Conservation (phyloP, 768 basidiomycete genomes). For the Leccinum olivaceopallidum region DNA sequence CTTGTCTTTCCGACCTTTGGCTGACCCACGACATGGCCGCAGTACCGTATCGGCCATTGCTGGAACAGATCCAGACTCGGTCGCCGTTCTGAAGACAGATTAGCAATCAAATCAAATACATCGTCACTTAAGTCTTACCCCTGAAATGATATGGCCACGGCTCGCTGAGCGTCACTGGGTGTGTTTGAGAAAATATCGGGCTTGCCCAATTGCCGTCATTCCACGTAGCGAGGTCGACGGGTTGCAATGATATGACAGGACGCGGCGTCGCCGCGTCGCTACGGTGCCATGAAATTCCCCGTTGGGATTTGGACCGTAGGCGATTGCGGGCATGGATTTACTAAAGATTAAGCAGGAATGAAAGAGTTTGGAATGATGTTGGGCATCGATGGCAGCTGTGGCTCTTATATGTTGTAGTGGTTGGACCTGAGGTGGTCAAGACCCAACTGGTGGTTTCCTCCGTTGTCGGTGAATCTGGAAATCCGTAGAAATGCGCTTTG, state of each 20-base stretch:
- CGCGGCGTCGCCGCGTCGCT: neutral
- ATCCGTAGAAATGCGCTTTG: constrained; percentile 11
- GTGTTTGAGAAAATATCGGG: constrained; percentile 21
- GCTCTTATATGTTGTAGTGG: constrained; percentile 7
- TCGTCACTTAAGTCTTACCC: constrained; percentile 7
- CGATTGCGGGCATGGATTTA: constrained; percentile 6
- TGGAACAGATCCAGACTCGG: constrained; percentile 52
- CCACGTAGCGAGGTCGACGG: constrained; percentile 29
- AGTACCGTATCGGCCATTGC: constrained; percentile 49
- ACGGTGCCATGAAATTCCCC: neutral
- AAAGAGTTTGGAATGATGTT: neutral
- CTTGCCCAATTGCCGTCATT: constrained; percentile 25
- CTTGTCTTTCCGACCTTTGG: constrained; percentile 46
- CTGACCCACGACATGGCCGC: constrained; percentile 48
- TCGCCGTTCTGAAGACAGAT: constrained; percentile 41
- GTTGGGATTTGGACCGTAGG: constrained; percentile 2
- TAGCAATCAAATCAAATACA: neutral
- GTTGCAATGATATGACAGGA: constrained; percentile 6
- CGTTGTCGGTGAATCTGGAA: constrained; percentile 16
- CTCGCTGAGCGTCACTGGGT: constrained; percentile 45
- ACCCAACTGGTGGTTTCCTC: constrained; percentile 14
- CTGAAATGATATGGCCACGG: constrained; percentile 54
- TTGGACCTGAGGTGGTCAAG: constrained; percentile 11
- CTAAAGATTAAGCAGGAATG: neutral
- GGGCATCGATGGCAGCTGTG: neutral